Percentiles rank a stretch among this genome's conserved stretches.
Evolutionary conservation across 1,284 basidiomycete species (phyloP).

Genomic region (Lentinus polychrous): DNA sequence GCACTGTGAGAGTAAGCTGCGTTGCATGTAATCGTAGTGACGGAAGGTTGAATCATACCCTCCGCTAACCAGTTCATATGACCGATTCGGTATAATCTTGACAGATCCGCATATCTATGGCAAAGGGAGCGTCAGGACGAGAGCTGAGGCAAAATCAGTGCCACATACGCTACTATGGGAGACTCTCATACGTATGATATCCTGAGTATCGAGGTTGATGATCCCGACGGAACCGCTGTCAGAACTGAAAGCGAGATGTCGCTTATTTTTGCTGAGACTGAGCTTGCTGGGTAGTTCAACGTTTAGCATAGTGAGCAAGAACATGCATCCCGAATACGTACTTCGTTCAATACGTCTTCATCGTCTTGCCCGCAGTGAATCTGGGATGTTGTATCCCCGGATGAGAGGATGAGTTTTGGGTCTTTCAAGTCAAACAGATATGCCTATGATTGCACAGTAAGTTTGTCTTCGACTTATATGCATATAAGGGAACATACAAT

Average conservation of each 20-base stretch:
- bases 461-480: background rate
- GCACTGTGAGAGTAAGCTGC: conserved; percentile 48
- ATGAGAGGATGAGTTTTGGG: conserved; percentile 18
- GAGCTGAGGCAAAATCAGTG: background rate
- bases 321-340: conserved; percentile 23
- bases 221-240: conserved; percentile 65
- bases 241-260: conserved; percentile 57
- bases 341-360: conserved; percentile 65
- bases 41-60: conserved; percentile 67
- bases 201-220: conserved; percentile 45
- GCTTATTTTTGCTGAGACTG: conserved; percentile 45
- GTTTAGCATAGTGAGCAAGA: conserved; percentile 1
- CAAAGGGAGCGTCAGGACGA: background rate
- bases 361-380: conserved; percentile 43
- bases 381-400: conserved; percentile 37
- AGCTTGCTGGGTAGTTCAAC: conserved; percentile 45
- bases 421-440: conserved; percentile 18
- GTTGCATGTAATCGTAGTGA: conserved; percentile 59
- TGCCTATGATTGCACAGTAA: conserved; percentile 11
- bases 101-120: conserved; percentile 61
- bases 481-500: conserved; percentile 32
- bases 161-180: conserved; percentile 54
- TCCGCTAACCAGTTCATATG: conserved; percentile 65
- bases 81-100: conserved; percentile 61
- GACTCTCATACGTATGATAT: conserved; percentile 48